A percentile compares a stretch with the other conserved stretches of the same genome.
These are phyloP conservation scores for Neotropicomus parvogracilis DNA, from an alignment of 1,284 basidiomycete genomes.

Conservation along the genomic window DNA sequence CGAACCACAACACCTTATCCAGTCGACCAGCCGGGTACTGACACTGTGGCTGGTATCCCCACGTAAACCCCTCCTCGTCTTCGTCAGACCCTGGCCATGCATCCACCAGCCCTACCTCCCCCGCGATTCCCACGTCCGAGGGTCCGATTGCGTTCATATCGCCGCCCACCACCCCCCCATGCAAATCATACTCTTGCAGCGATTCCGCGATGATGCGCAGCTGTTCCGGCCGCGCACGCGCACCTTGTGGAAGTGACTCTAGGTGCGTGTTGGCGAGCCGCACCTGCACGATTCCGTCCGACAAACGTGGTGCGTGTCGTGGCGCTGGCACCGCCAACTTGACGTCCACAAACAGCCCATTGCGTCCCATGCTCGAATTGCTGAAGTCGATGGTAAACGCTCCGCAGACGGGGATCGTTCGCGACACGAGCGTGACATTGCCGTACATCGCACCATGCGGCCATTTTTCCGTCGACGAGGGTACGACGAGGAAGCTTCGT, in stretches of 20 bases:
- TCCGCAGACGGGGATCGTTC: constrained; percentile 45
- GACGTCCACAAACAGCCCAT: constrained; percentile 56
- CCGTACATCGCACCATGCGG: constrained; percentile 47
- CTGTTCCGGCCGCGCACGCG: constrained; percentile 47
- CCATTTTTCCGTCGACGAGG: constrained; percentile 52
- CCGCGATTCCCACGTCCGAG: constrained; percentile 42
- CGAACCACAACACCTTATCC: constrained; percentile 62
- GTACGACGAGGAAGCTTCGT: constrained; percentile 53
- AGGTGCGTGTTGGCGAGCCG: constrained; percentile 68
- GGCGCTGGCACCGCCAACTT: constrained; percentile 39
- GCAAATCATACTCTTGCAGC: constrained; percentile 43
- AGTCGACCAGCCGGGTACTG: constrained; percentile 48
- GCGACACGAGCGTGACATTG: constrained; percentile 61
- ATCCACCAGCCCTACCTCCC: constrained; percentile 48
- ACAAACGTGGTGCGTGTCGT: constrained; percentile 25
- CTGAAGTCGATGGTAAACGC: constrained; percentile 49
- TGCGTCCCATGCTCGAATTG: constrained; percentile 47
- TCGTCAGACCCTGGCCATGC: constrained; percentile 45
- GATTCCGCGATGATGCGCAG: constrained; percentile 47
- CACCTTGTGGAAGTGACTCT: constrained; percentile 53
- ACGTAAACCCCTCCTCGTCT: constrained; percentile 51
- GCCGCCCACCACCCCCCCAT: constrained; percentile 59
- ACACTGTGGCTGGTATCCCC: constrained; percentile 57
- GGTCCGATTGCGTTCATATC: constrained; percentile 65
- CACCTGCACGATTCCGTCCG: constrained; percentile 41